Evolutionary conservation across 148 eudicot species (phyloP).

Genomic region (Arbutus unedo): DNA sequence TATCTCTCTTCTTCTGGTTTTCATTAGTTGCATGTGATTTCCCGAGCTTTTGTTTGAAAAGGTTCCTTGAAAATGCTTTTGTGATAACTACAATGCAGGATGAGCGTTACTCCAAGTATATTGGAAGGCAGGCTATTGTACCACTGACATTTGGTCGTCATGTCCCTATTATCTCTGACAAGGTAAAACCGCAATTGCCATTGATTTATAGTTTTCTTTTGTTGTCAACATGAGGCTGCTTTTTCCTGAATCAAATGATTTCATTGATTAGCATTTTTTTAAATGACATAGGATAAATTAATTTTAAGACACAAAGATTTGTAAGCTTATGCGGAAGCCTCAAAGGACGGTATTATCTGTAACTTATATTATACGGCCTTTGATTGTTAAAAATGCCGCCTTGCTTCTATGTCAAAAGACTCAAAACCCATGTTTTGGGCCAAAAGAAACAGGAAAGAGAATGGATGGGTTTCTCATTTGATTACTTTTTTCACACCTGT

Average conservation of each 20-base stretch:
- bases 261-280: neutral
- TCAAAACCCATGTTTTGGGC: too few species aligned
- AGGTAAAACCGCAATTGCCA: slow-evolving; percentile 38
- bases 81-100: slow-evolving; percentile 48
- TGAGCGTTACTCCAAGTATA: slow-evolving; percentile 80
- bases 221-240: neutral
- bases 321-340: neutral
- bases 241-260: neutral
- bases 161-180: slow-evolving; percentile 77
- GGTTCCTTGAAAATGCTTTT: slow-evolving; percentile 5
- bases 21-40: neutral
- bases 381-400: neutral
- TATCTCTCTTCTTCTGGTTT: neutral
- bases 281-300: neutral
- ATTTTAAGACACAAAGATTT: neutral
- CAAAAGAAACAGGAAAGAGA: slow-evolving; percentile 3
- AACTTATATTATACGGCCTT: neutral
- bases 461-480: neutral
- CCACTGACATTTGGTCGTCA: slow-evolving; percentile 93
- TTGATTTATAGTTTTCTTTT: neutral
- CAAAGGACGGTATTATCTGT: neutral
- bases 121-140: slow-evolving; percentile 85
- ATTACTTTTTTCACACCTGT: neutral
- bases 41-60: neutral
- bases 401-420: neutral